These are phyloP conservation scores for Cornus florida DNA, from an alignment of 148 eudicot species.

Conservation along the genomic window DNA sequence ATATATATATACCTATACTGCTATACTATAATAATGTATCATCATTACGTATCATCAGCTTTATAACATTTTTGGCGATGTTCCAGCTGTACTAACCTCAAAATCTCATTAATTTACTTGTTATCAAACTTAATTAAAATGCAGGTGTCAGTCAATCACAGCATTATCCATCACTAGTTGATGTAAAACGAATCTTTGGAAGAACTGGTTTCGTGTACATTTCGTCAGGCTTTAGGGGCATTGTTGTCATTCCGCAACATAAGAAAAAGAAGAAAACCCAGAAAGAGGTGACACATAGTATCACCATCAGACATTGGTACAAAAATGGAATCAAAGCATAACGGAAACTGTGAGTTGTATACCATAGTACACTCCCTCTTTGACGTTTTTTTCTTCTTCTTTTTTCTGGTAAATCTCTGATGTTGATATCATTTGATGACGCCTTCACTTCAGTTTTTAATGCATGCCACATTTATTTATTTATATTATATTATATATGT, in stretches of 20 bases:
- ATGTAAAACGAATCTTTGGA: background rate
- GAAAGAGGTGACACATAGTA: background rate
- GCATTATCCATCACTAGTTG: too few species aligned
- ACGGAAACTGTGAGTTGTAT: conserved; percentile 6
- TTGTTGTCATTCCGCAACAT: background rate
- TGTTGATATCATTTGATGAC: too few species aligned
- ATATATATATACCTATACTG: background rate
- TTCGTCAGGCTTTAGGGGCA: background rate
- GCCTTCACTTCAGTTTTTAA: too few species aligned
- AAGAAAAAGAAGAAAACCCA: background rate
- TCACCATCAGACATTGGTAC: background rate
- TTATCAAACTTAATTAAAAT: too few species aligned
- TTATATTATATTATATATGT: too few species aligned
- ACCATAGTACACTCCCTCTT: too few species aligned
- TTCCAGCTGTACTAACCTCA: conserved; percentile 13
- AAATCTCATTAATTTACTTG: background rate
- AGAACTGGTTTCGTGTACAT: background rate
- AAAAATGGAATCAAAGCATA: background rate
- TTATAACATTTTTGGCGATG: background rate
- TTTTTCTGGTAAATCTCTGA: too few species aligned
- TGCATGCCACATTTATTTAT: too few species aligned
- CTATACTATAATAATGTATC: background rate
- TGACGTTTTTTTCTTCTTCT: too few species aligned
- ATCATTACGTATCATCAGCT: conserved; percentile 8
- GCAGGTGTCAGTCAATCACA: too few species aligned